phyloP scores from a whole-genome alignment of 2,329 filamentous ascomycete species.

The Nigrospora oryzae region DNA sequence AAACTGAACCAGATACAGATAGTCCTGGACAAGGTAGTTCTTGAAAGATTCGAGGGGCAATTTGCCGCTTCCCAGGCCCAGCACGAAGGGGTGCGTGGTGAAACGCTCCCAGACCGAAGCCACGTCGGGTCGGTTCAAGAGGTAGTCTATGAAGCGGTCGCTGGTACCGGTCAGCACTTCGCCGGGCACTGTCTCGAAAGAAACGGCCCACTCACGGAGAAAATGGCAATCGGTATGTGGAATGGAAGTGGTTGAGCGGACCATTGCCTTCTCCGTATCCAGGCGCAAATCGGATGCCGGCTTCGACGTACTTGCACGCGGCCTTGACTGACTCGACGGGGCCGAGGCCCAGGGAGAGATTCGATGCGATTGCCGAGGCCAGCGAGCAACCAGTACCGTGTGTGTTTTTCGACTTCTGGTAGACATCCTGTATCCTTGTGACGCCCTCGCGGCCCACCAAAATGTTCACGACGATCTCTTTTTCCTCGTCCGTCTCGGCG shows the following conservation, averaged over 20 bases:
- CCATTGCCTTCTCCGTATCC: conserved; percentile 59
- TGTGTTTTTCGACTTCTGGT: conserved; percentile 68
- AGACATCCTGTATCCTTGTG: conserved; percentile 60
- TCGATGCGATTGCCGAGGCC: conserved; percentile 75
- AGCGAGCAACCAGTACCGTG: conserved; percentile 94
- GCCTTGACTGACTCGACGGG: conserved; percentile 53
- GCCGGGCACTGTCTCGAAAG: not conserved
- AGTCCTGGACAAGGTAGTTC: conserved; percentile 85
- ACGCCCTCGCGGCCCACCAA: conserved; percentile 55
- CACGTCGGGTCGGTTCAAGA: conserved; percentile 70
- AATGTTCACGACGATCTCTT: conserved; percentile 65
- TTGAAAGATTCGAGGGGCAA: conserved; percentile 74
- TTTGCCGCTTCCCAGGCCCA: conserved; percentile 65
- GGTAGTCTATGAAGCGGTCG: conserved; percentile 75
- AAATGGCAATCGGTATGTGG: conserved; percentile 59
- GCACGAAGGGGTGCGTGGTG: conserved; percentile 75
- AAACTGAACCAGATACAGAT: conserved; percentile 87
- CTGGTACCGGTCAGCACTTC: conserved; percentile 24
- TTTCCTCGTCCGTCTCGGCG: conserved; percentile 50
- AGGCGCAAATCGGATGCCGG: conserved; percentile 57
- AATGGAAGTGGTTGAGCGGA: conserved; percentile 74
- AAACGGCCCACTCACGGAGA: conserved; percentile 38
- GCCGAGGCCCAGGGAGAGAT: conserved; percentile 51
- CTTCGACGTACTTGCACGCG: conserved; percentile 66
- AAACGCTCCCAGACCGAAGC: conserved; percentile 65